Evolutionary conservation across 306 rosid species (phyloP), one percentile per base, ranked within the genome.

Genomic region (Quillaja saponaria): DNA sequence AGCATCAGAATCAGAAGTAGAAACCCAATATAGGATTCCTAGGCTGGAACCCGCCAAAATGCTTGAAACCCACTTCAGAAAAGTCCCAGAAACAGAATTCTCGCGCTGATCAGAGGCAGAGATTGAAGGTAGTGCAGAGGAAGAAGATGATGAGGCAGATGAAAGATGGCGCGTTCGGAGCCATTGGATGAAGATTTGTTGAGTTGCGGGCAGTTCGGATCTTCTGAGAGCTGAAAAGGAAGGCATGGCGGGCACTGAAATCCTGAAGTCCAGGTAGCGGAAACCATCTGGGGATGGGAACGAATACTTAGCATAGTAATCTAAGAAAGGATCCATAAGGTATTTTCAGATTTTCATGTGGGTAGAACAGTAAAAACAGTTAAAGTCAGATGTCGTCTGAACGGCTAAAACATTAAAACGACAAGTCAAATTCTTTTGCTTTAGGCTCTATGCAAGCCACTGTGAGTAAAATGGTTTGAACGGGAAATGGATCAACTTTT

Each of bases 11-110:
- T 47, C 47, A 2, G 31, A 42, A 45, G 64, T 42, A 15, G 61
- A 65, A 50, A 83, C 73, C 83, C 80, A 85, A 49, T 18, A 82
- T 0, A 88, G 76, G 50, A 86, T 34, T 70, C 91, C 96, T 6
- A 85, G 44, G 34, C 80, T 75, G 0, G 96, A 66, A 25, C 82
- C 85, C 0, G 60, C 66, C 0, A 56, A 31, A 34, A 86, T 55
- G 15, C 78, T 78, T 11, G 81, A 71, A 50, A 81, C 1, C 81
- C 76, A 74, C 64, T 78, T 82, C 10, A 67, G 66, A 37, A 56
- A 63, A 40, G 65, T 62, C 3, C 71, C 73, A 20, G 10, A 49
- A 10, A 35, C 28, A 8, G 59, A 55, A 57, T 19, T 72, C 34
- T 12, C 18, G n/a, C 3, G 61, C 39, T 38, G 68, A 21, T 59